These are phyloP conservation scores for Phytopythium mirpurense DNA, from an alignment of 352 stramenopile genomes.

Conservation along the genomic window DNA sequence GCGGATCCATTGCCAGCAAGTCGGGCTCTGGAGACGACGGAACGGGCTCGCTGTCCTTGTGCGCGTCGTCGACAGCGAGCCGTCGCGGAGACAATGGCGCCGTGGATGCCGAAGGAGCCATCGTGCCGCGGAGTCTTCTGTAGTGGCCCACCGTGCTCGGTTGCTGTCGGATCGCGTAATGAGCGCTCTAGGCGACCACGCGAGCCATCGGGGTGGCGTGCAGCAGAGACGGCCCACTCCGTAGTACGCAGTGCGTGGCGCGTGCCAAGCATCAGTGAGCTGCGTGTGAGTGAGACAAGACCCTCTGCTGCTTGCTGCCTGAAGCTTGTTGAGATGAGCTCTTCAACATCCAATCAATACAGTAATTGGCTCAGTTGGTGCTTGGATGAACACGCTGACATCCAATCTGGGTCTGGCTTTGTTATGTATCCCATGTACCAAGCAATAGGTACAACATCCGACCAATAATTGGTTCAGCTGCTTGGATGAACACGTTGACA, in stretches of 20 bases:
- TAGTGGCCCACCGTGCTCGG: background rate
- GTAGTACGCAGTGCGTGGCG: background rate
- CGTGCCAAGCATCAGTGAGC: no score
- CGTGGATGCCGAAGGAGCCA: background rate
- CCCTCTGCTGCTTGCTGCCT: no score
- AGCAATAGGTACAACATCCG: no score
- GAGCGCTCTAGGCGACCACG: background rate
- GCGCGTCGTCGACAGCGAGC: background rate
- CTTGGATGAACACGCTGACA: background rate
- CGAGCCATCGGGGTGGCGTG: no score
- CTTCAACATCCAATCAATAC: background rate
- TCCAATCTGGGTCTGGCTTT: background rate
- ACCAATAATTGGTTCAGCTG: no score
- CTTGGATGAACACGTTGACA: no score
- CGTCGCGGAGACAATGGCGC: background rate
- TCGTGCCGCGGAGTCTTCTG: background rate
- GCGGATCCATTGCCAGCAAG: constrained; percentile 16
- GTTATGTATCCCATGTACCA: no score
- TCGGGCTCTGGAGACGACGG: constrained; percentile 6
- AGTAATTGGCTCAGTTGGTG: no score
- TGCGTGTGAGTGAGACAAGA: no score
- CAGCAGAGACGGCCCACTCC: background rate
- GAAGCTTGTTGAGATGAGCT: no score
- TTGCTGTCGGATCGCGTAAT: background rate
- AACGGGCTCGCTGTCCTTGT: constrained; percentile 1